Evolutionary conservation across 2,329 filamentous ascomycete species (phyloP).

Genomic region (Cercospora sesami): DNA sequence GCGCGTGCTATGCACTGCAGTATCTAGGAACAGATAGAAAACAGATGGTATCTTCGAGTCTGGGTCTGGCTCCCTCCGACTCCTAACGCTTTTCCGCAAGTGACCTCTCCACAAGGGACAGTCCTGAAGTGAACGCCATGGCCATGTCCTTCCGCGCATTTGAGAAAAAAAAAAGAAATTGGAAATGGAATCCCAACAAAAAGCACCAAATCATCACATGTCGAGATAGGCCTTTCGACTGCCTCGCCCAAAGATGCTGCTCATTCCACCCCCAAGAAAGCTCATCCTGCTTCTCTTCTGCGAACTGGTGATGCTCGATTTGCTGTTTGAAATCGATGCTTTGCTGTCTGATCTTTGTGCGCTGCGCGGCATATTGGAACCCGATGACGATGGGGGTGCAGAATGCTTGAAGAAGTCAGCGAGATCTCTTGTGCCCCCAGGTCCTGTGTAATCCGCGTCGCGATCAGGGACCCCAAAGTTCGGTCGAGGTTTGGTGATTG

Average conservation of each 20-base stretch:
- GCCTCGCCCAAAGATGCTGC: constrained; percentile 11
- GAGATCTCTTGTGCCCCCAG: constrained; percentile 23
- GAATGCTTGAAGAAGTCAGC: constrained; percentile 25
- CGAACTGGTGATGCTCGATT: constrained; percentile 12
- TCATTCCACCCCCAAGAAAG: constrained; percentile 12
- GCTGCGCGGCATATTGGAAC: background rate
- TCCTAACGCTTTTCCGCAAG: background rate
- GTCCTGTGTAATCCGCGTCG: constrained; percentile 9
- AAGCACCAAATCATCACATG: constrained; percentile 2
- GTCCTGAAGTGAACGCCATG: constrained; percentile 1
- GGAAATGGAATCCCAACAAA: background rate
- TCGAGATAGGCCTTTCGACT: constrained; percentile 11
- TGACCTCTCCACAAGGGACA: background rate
- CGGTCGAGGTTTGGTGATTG: constrained; percentile 19
- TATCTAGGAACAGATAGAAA: constrained; percentile 9
- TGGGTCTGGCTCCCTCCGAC: background rate
- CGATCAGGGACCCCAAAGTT: constrained; percentile 20
- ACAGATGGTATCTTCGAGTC: constrained; percentile 11
- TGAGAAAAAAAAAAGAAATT: background rate
- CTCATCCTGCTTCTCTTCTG: constrained; percentile 10
- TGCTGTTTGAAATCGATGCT: constrained; percentile 9
- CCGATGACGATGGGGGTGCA: constrained; percentile 14
- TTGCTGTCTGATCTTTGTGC: constrained; percentile 4
- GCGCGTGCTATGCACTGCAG: background rate
- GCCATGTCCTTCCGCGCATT: background rate